These are phyloP conservation scores for Lumnitzera racemosa DNA, from an alignment of 345 rosid genomes.

Conservation along the genomic window DNA sequence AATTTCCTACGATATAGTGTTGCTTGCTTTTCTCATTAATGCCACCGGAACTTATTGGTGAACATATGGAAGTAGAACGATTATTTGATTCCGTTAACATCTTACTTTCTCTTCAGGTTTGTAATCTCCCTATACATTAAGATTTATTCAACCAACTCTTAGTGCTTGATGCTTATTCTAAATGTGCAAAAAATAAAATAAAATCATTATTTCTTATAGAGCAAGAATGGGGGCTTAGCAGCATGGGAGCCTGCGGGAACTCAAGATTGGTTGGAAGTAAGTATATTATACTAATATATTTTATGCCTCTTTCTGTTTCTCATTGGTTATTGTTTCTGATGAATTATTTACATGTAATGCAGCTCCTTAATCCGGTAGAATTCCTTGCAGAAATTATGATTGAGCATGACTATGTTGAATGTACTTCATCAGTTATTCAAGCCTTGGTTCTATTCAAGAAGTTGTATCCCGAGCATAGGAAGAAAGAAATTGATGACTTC, in stretches of 20 bases:
- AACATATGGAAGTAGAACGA: constrained; percentile 23
- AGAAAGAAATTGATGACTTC: constrained; percentile 26
- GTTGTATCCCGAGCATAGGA: constrained; percentile 34
- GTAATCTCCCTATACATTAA: background rate
- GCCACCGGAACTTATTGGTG: constrained; percentile 27
- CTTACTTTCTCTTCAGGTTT: constrained; percentile 31
- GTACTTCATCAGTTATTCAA: constrained; percentile 42
- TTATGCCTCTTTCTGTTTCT: no score
- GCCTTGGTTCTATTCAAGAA: constrained; percentile 33
- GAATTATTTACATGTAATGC: background rate
- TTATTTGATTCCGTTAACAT: constrained; percentile 36
- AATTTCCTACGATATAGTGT: constrained; percentile 14
- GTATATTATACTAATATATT: background rate
- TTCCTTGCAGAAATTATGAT: constrained; percentile 23
- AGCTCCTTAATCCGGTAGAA: constrained; percentile 53
- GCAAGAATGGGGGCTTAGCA: constrained; percentile 40
- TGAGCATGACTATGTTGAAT: constrained; percentile 35
- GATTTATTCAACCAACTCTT: no score
- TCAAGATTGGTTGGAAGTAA: constrained; percentile 26
- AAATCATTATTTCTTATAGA: constrained; percentile 5
- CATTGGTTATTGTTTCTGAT: background rate
- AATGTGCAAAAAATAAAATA: no score
- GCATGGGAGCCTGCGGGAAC: constrained; percentile 48
- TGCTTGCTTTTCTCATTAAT: constrained; percentile 27
- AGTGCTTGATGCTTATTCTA: no score